These are phyloP conservation scores for Sherardia arvensis DNA, from an alignment of 257 asterid genomes.

Conservation along the genomic window DNA sequence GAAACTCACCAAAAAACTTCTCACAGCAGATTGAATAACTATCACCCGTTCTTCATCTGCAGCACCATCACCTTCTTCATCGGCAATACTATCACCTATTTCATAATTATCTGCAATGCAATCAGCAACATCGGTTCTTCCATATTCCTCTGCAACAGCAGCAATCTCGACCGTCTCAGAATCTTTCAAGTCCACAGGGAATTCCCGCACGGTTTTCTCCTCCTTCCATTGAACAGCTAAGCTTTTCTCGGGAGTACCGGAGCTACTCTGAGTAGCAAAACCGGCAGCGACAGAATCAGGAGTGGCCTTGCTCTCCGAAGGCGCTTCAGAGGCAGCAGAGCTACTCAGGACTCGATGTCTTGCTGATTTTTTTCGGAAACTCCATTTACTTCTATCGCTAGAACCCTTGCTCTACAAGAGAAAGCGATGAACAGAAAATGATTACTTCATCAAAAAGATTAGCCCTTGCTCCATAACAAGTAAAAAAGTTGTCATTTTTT, in stretches of 20 bases:
- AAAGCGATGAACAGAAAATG: constrained; percentile 8
- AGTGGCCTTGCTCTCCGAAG: constrained; percentile 49
- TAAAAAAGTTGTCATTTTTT: neutral
- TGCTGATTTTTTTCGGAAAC: constrained; percentile 80
- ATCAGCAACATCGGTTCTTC: constrained; percentile 14
- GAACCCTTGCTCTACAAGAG: constrained; percentile 57
- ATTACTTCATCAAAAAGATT: neutral
- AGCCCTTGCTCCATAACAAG: neutral
- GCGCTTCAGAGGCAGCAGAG: constrained; percentile 48
- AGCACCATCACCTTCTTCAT: constrained; percentile 21
- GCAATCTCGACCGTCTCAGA: constrained; percentile 29
- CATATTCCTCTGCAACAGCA: constrained; percentile 21
- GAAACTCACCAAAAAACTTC: constrained; percentile 64
- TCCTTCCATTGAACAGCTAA: constrained; percentile 31
- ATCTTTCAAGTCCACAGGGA: constrained; percentile 24
- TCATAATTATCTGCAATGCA: constrained; percentile 24
- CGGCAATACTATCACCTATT: neutral
- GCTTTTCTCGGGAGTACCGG: constrained; percentile 34
- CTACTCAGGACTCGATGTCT: constrained; percentile 72
- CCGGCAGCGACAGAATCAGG: constrained; percentile 34
- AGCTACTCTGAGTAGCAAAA: constrained; percentile 40
- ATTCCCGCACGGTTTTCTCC: constrained; percentile 36
- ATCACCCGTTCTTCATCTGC: constrained; percentile 46
- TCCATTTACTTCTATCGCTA: constrained; percentile 79
- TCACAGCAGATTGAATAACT: constrained; percentile 60